phyloP scores from a whole-genome alignment of 805 yeast species.

The Ogataea corticis region DNA sequence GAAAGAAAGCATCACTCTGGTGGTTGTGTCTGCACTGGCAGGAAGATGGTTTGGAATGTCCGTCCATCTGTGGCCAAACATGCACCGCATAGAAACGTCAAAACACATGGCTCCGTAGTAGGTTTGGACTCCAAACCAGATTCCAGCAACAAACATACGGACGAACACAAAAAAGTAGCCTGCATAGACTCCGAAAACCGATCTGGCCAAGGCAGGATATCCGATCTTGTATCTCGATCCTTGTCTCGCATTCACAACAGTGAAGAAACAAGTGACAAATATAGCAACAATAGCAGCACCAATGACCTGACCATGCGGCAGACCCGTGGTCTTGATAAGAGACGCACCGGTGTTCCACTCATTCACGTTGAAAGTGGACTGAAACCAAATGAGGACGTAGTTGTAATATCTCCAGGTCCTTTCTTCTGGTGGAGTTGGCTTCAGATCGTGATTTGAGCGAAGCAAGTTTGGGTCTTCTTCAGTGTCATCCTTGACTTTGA shows the following conservation, averaged over 20 bases:
- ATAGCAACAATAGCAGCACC: constrained; percentile 18
- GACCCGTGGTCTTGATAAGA: constrained; percentile 10
- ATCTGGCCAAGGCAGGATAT: constrained; percentile 38
- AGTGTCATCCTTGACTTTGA: constrained; percentile 17
- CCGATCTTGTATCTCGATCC: constrained; percentile 34
- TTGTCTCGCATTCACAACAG: constrained; percentile 18
- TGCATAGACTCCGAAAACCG: constrained; percentile 40
- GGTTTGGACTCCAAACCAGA: constrained; percentile 42
- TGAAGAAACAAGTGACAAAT: constrained; percentile 19
- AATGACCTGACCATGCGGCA: constrained; percentile 11
- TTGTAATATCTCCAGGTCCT: constrained; percentile 37
- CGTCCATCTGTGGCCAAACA: constrained; percentile 22
- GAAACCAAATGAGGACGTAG: constrained; percentile 25
- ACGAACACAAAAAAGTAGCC: constrained; percentile 36
- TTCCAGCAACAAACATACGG: constrained; percentile 37
- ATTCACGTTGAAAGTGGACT: constrained; percentile 28
- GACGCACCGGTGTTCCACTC: constrained; percentile 33
- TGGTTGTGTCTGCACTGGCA: constrained; percentile 15
- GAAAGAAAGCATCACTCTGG: constrained; percentile 18
- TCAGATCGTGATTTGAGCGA: constrained; percentile 37
- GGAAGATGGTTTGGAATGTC: constrained; percentile 19
- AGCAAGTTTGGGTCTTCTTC: constrained; percentile 25
- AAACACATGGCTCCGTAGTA: constrained; percentile 38
- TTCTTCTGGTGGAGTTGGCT: constrained; percentile 37
- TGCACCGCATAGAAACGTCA: constrained; percentile 29